phyloP scores from a whole-genome alignment of 176 grass and related monocot genomes.

The Melocanna baccifera region DNA sequence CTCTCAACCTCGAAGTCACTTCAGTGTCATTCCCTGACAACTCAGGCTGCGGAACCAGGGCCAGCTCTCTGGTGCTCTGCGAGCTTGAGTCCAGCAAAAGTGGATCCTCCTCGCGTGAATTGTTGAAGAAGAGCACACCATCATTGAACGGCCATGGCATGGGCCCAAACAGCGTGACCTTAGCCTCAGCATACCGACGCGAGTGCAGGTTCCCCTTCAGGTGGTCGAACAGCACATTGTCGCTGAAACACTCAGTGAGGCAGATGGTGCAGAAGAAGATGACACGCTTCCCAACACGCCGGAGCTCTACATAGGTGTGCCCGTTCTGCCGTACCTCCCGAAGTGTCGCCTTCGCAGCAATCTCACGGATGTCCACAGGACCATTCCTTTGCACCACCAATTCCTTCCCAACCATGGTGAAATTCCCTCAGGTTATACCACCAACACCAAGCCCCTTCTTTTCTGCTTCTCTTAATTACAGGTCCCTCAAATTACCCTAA shows the following conservation, averaged over 20 bases:
- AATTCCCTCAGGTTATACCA: neutral
- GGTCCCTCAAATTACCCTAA: slow-evolving; percentile 10
- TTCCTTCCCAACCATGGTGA: slow-evolving; percentile 78
- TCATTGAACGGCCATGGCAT: slow-evolving; percentile 96
- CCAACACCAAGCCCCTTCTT: neutral
- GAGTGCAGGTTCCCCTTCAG: slow-evolving; percentile 82
- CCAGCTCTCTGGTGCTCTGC: slow-evolving; percentile 43
- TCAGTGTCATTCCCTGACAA: slow-evolving; percentile 35
- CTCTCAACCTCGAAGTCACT: slow-evolving; percentile 44
- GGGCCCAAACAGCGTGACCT: slow-evolving; percentile 81
- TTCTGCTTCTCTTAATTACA: neutral
- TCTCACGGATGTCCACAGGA: slow-evolving; percentile 74
- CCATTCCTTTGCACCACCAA: slow-evolving; percentile 53
- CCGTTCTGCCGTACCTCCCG: slow-evolving; percentile 81
- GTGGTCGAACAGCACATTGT: slow-evolving; percentile 92
- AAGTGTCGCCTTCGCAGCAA: slow-evolving; percentile 73
- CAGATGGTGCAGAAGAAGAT: slow-evolving; percentile 99
- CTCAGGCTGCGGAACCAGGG: slow-evolving; percentile 46
- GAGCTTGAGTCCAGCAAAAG: slow-evolving; percentile 40
- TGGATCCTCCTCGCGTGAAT: slow-evolving; percentile 41
- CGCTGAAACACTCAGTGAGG: slow-evolving; percentile 88
- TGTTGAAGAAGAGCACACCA: slow-evolving; percentile 90
- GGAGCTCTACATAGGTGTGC: slow-evolving; percentile 87
- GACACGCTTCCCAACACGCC: slow-evolving; percentile 60
- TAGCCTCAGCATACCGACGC: slow-evolving; percentile 62